Base-by-base conservation (phyloP, 495 filamentous ascomycete species). In the Neurospora sp. region DNA sequence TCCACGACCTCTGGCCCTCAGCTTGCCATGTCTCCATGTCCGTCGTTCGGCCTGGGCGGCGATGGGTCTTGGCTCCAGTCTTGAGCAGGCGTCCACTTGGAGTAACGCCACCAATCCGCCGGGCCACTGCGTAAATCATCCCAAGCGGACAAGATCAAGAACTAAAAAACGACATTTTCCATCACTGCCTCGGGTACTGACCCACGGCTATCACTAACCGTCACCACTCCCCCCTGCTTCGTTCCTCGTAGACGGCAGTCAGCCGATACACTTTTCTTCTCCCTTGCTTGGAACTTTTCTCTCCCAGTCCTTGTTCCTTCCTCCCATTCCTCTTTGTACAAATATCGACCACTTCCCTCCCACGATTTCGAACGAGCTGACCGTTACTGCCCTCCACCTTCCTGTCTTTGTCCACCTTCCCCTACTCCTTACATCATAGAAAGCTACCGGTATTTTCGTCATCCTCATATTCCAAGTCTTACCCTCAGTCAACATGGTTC, bases 401-500 rank as follows among this genome's bases (percentile, higher is more conserved):
- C 11, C 16, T 42, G 69, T 20, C 23, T 41, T 54, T 54, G 38
- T 70, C 16, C 23, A 16, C 35, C 20, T 39, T 12, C n/a, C 18
- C 27, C 18, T 41, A 27, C 46, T 27, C 27, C 44, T 18, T 70
- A 35, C 27, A 18, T 69, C n/a, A 12, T 62, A 42, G 18, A 31
- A 39, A 48, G 20, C 69, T 31, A 38, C 39, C 39, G 27, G 39
- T 27, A 8, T 39, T 37, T 37, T 8, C 39, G 44, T 38, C 23
- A 39, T 70, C 40, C 11, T 20, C 12, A 31, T 37, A 44, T 38
- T 8, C 27, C 39, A 48, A 12, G 41, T 20, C 12, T 39, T 27
- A n/a, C n/a, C 62, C n/a, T 8, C n/a, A 27, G 12, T 62, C 54
- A 62, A 66, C 74, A 87, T 87, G 86, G 81, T 85, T 77, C 86